phyloP scores from a whole-genome alignment of 164 flowering plant species.

The Malania oleifera region DNA sequence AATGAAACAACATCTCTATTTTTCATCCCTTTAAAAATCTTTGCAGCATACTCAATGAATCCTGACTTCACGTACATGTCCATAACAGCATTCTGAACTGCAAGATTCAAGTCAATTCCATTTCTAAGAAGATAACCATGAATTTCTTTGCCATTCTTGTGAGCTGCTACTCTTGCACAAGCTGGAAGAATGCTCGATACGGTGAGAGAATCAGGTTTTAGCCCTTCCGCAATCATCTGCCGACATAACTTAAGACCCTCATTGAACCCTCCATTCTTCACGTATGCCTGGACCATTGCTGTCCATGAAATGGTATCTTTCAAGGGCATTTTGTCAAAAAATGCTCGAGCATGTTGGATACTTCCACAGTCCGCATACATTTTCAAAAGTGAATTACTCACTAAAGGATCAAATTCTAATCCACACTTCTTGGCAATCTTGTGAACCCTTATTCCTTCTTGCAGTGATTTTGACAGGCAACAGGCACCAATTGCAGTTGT shows the following conservation, averaged over 20 bases:
- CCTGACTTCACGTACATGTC: constrained; percentile 85
- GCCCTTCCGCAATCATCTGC: constrained; percentile 41
- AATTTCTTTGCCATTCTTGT: constrained; percentile 59
- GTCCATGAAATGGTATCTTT: constrained; percentile 71
- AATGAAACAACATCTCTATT: constrained; percentile 54
- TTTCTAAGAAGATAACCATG: constrained; percentile 50
- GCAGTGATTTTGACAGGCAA: constrained; percentile 32
- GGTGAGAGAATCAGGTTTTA: constrained; percentile 42
- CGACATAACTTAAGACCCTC: constrained; percentile 58
- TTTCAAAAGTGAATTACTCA: constrained; percentile 56
- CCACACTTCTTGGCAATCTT: constrained; percentile 36
- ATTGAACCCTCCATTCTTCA: constrained; percentile 54
- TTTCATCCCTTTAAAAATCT: constrained; percentile 37
- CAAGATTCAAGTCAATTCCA: constrained; percentile 25
- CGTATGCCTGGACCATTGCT: constrained; percentile 38
- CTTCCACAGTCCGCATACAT: constrained; percentile 61
- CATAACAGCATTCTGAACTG: constrained; percentile 47
- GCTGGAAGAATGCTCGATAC: constrained; percentile 59
- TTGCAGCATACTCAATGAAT: constrained; percentile 36
- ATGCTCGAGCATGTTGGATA: constrained; percentile 37
- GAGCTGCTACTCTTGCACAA: constrained; percentile 58
- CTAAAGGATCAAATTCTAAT: constrained; percentile 43
- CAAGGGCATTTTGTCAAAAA: constrained; percentile 41
- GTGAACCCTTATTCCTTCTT: constrained; percentile 44
- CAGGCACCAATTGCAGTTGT: constrained; percentile 51